phyloP scores from a whole-genome alignment of 139 green algal genomes.

The Spirogloea muscicola region DNA sequence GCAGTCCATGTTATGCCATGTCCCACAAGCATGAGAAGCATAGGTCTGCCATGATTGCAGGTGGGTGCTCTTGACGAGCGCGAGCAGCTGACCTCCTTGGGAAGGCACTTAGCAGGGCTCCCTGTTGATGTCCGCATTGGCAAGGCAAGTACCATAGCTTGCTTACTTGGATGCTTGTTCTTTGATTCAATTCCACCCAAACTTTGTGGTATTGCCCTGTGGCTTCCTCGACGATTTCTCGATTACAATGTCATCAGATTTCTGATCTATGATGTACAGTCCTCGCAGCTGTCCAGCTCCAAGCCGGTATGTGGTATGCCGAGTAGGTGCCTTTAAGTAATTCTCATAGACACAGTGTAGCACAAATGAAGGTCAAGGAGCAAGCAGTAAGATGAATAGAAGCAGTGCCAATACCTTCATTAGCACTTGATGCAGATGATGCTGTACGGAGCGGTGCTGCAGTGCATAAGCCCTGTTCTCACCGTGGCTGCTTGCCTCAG shows the following conservation, averaged over 20 bases:
- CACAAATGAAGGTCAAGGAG: neutral
- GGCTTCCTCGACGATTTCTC: too few relatives aligned
- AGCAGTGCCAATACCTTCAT: too few relatives aligned
- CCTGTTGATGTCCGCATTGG: constrained; percentile 68
- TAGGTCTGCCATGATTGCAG: too few relatives aligned
- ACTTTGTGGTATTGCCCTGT: neutral
- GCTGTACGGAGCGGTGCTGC: constrained; percentile 72
- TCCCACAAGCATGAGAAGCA: too few relatives aligned
- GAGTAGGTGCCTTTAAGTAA: too few relatives aligned
- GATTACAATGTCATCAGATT: too few relatives aligned
- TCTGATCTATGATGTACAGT: too few relatives aligned
- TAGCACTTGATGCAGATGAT: constrained; percentile 67
- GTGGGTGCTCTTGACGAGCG: constrained; percentile 48
- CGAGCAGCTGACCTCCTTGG: constrained; percentile 24
- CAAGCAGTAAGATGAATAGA: too few relatives aligned
- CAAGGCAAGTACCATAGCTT: constrained; percentile 56
- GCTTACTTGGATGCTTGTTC: neutral
- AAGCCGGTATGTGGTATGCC: too few relatives aligned
- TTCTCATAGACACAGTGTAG: neutral
- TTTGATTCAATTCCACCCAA: neutral
- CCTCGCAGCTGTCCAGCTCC: too few relatives aligned
- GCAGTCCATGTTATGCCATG: too few relatives aligned
- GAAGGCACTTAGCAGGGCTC: constrained; percentile 59
- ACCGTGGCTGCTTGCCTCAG: constrained; percentile 69
- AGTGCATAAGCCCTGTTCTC: constrained; percentile 72